Base-by-base conservation (phyloP, 2,329 filamentous ascomycete genomes). In the Phyllosticta citribraziliensis region DNA sequence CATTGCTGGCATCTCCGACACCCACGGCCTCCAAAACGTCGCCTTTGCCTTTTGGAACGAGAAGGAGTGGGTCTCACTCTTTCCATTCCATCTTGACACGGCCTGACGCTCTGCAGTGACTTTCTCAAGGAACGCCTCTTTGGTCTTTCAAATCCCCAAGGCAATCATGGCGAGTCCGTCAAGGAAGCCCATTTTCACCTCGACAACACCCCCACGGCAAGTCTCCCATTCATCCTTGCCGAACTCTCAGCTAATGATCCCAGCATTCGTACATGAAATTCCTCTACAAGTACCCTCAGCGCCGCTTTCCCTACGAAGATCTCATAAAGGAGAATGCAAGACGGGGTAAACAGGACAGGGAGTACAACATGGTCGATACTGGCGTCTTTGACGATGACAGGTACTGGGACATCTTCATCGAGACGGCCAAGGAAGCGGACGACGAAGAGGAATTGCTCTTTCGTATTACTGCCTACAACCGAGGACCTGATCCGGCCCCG, bases 231-330 rank as follows among this genome's bases (percentile, higher is more conserved):
- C 12, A 12, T 22, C 9, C 53, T 64, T 67, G 64, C 65, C 66
- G 67, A 66, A 76, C 68, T 50, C 11, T 52, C 5, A 19, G 4
- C 62, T 64, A 35, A 66, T 56, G 20, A 17, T 62, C 63, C 30
- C 73, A 92, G 89, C 92, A 97, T 76, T 96, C 93, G 27, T 97
- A 97, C 79, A 97, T 97, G 93, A 97, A 97, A 75, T 95, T 87
- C 71, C 86, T 97, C 67, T 97, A 97, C 83, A 97, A 97, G 76
- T 95, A 97, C 69, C 94, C 94, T 0, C 93, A 97, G 76, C 84
- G 83, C 68, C 85, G 87, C 65, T 97, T 97, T 70, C 94, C 93
- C 2, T 97, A 97, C 78, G 82, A 97, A 73, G 86, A 96, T 66
- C 80, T 97, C 55, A 78, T 95, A 66, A 80, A 89, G 65, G 90